Evolutionary conservation across 495 filamentous ascomycete species (phyloP).

Genomic region (Penicillium pancosmium): DNA sequence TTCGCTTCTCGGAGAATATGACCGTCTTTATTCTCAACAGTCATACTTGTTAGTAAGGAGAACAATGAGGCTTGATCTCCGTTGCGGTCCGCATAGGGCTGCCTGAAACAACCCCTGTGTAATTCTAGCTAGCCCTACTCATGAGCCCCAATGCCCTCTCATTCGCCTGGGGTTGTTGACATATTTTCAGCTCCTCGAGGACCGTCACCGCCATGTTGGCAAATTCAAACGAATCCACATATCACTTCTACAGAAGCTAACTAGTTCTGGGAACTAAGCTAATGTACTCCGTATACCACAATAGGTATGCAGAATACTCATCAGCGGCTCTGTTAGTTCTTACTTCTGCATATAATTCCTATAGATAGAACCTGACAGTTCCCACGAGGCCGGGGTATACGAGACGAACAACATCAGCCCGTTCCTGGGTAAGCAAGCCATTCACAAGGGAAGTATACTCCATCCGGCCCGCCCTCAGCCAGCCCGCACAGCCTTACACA

Average conservation of each 20-base stretch:
- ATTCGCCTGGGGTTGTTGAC: background rate
- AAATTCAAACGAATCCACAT: constrained; percentile 3
- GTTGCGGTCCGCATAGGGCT: constrained; percentile 8
- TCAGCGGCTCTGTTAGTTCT: background rate
- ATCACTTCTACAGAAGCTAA: background rate
- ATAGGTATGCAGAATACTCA: background rate
- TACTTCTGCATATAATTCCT: background rate
- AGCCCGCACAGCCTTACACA: constrained; percentile 7
- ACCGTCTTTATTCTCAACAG: background rate
- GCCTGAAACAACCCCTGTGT: background rate
- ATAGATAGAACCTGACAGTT: background rate
- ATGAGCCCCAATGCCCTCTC: background rate
- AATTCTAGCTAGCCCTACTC: constrained; percentile 9
- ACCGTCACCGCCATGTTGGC: background rate
- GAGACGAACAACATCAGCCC: background rate
- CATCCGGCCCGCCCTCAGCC: background rate
- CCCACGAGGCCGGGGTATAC: background rate
- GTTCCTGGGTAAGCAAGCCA: background rate
- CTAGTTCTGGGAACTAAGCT: background rate
- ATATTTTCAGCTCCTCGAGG: background rate
- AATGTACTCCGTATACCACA: background rate
- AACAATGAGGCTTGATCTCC: constrained; percentile 17
- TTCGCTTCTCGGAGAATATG: background rate
- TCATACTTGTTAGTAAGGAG: constrained; percentile 5
- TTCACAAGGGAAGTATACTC: background rate